These are phyloP conservation scores for Chamaecrista fasciculata DNA, from an alignment of 306 rosid species.

Conservation along the genomic window DNA sequence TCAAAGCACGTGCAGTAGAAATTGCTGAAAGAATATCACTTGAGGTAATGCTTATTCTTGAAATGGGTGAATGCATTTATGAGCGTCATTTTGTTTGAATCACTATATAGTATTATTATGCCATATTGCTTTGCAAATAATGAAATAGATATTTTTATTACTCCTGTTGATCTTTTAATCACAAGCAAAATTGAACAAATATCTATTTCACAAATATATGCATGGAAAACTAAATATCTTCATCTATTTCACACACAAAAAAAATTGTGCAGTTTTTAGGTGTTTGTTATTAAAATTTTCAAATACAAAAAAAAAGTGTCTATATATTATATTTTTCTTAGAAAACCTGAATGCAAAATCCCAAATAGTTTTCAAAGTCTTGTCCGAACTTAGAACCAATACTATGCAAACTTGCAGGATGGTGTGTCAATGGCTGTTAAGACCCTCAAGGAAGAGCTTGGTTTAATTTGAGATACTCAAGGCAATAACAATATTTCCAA, in stretches of 20 bases:
- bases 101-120: neutral
- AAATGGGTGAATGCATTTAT: constrained; percentile 6
- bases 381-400: neutral
- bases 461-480: constrained; percentile 27
- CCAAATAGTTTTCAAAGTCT: neutral
- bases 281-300: neutral
- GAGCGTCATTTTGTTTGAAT: neutral
- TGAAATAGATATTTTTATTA: neutral
- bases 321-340: too few species aligned
- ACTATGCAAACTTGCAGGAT: constrained; percentile 42
- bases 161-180: neutral
- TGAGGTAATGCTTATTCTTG: constrained; percentile 52
- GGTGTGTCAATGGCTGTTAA: constrained; percentile 69
- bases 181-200: neutral
- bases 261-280: neutral
- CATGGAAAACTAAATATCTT: neutral
- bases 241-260: neutral
- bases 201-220: neutral
- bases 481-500: neutral
- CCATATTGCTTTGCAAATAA: neutral
- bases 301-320: neutral
- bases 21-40: constrained; percentile 48
- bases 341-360: neutral
- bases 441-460: constrained; percentile 55
- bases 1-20: constrained; percentile 60